These are phyloP conservation scores for Cryphonectria nitschkei DNA, from an alignment of 2,329 filamentous ascomycete species.

Conservation along the genomic window DNA sequence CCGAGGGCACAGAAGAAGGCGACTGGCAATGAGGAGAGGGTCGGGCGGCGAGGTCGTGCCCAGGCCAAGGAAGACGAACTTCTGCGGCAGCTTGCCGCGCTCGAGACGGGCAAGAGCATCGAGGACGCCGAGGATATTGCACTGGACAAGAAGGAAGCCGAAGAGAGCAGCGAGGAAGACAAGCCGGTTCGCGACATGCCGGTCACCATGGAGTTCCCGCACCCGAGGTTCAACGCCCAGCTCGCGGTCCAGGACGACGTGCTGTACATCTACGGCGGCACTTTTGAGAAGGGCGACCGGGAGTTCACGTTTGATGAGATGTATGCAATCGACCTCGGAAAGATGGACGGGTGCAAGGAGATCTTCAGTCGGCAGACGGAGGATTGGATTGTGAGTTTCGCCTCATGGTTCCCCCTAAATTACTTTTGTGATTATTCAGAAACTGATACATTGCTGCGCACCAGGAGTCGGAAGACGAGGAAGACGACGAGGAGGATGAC, in stretches of 20 bases:
- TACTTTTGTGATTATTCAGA: neutral
- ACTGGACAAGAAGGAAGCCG: slow-evolving; percentile 54
- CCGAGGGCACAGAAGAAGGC: slow-evolving; percentile 67
- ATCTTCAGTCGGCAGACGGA: slow-evolving; percentile 83
- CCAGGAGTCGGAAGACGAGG: slow-evolving; percentile 62
- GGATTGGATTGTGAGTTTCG: slow-evolving; percentile 75
- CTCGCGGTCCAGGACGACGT: slow-evolving; percentile 90
- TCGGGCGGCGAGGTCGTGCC: slow-evolving; percentile 70
- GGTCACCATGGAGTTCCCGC: slow-evolving; percentile 80
- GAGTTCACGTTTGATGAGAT: slow-evolving; percentile 97
- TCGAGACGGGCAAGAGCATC: slow-evolving; percentile 74
- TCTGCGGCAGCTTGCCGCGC: slow-evolving; percentile 79
- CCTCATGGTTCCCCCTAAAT: neutral
- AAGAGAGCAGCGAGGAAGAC: slow-evolving; percentile 47
- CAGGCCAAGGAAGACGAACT: slow-evolving; percentile 93
- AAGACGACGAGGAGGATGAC: slow-evolving; percentile 55
- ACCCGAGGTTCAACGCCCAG: slow-evolving; percentile 88
- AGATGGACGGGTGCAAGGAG: slow-evolving; percentile 91
- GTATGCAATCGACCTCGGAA: slow-evolving; percentile 90
- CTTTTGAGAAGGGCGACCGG: slow-evolving; percentile 90
- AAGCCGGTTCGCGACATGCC: slow-evolving; percentile 64
- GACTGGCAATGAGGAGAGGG: slow-evolving; percentile 52
- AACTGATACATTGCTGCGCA: slow-evolving; percentile 34
- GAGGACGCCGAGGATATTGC: slow-evolving; percentile 55
- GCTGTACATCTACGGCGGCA: slow-evolving; percentile 93